A percentile compares a stretch with the other conserved stretches of the same genome.
Evolutionary conservation across 208 protist genomes (phyloP).

Genomic region (Trypanosoma theileri): DNA sequence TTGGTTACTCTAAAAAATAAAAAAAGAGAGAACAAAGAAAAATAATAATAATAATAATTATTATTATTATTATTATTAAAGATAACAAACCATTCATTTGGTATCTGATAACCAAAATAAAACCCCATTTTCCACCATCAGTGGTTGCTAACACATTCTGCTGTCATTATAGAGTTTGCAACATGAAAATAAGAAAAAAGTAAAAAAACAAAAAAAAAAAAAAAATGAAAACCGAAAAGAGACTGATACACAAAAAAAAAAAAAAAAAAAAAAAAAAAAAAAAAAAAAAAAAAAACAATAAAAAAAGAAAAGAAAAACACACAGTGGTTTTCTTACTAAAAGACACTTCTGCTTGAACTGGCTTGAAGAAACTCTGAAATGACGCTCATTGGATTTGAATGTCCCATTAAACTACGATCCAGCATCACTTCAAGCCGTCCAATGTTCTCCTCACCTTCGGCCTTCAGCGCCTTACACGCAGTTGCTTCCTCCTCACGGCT

Average conservation of each 20-base stretch:
- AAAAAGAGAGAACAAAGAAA: not conserved
- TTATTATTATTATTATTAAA: not conserved
- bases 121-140: not conserved
- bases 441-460: conserved; percentile 21
- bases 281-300: conserved; percentile 22
- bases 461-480: conserved; percentile 28
- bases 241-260: not conserved
- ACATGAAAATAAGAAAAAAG: too few relatives aligned
- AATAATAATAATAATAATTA: not conserved
- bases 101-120: not conserved
- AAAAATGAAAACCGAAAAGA: not conserved
- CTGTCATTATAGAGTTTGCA: too few relatives aligned
- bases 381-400: conserved; percentile 18
- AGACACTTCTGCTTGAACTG: not conserved
- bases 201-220: too few relatives aligned
- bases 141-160: too few relatives aligned
- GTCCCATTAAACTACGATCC: conserved; percentile 23
- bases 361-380: conserved; percentile 24
- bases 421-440: conserved; percentile 23
- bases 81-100: too few relatives aligned
- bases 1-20: conserved; percentile 14
- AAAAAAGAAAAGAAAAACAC: conserved; percentile 9
- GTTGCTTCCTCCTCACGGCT: conserved; percentile 48
- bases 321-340: conserved; percentile 15
- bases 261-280: conserved; percentile 1